Evolutionary conservation across 2,329 filamentous ascomycete genomes (phyloP), one percentile per base, ranked within the genome.

Genomic region (Talaromyces atroroseus): DNA sequence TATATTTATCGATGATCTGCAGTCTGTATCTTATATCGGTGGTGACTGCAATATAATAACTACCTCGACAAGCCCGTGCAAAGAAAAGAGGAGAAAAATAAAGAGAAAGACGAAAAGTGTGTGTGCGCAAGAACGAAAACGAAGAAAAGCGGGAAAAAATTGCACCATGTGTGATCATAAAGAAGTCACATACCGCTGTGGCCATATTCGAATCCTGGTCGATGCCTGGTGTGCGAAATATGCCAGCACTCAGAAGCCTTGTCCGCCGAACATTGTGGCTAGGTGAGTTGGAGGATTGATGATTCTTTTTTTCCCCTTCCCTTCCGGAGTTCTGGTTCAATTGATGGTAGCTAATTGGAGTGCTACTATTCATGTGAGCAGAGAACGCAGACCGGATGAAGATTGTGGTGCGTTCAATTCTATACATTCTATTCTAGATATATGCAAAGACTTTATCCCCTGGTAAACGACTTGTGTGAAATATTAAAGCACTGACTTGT

Each of bases 111-210:
- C n/a, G n/a, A 26, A 26, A 26, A 26, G 24, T 3, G 24, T 7
- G 24, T 7, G 24, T 26, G 24, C 24, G 24, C 24, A 26, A 26
- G 3, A 26, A 29, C 26, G 8, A 51, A 23, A 42, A 40, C 3
- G 14, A 21, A 24, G 12, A 20, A 51, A 20, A 42, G 23, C 14
- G 21, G 26, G 11, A 51, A 24, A n/a, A 21, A 26, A 29, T 29
- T n/a, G 4, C 40, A 49, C 18, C 21, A 58, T 58, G 56, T 58
- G 56, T 50, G 50, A 58, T 20, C 50, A 58, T 42, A 58, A 48
- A 16, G 40, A 49, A 23, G 36, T 58, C 14, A 58, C 20, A 36
- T 58, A 49, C 38, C 50, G 51, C 2, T 58, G 56, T 32, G 56
- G 56, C 40, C 56, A 58, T 53, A n/a, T 32, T 2, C 56, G 56